A percentile compares a stretch with the other conserved stretches of the same genome.
Conservation (phyloP, 2,329 filamentous ascomycete species). For the Reticulascus tulasneorum region DNA sequence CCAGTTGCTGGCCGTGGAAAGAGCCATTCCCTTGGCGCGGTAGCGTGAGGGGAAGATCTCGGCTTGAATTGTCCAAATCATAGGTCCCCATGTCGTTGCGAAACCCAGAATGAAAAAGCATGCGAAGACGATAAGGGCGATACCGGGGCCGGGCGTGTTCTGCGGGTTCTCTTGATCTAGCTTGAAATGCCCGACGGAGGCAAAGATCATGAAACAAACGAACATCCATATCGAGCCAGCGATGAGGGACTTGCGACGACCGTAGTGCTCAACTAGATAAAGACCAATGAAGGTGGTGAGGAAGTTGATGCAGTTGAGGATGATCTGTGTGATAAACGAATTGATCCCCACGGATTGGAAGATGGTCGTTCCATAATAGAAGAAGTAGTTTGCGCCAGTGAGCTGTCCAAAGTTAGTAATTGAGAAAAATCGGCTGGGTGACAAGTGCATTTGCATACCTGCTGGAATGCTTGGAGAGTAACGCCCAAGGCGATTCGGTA, state of each 20-base stretch:
- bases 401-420: constrained; percentile 1
- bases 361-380: constrained; percentile 58
- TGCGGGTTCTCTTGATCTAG: constrained; percentile 32
- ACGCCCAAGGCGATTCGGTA: constrained; percentile 61
- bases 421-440: background rate
- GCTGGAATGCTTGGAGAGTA: constrained; percentile 60
- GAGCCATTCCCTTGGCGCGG: constrained; percentile 55
- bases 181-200: constrained; percentile 47
- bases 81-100: constrained; percentile 38
- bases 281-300: constrained; percentile 62
- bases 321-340: constrained; percentile 64
- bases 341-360: constrained; percentile 45
- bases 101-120: constrained; percentile 62
- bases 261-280: constrained; percentile 66
- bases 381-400: constrained; percentile 62
- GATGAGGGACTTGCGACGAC: constrained; percentile 61
- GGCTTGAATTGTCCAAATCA: constrained; percentile 59
- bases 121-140: constrained; percentile 60
- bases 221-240: constrained; percentile 59
- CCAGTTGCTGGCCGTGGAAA: constrained; percentile 62
- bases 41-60: constrained; percentile 63
- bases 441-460: constrained; percentile 42
- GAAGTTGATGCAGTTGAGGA: constrained; percentile 65
- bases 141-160: constrained; percentile 41
- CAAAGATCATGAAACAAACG: constrained; percentile 56